These are phyloP conservation scores for Knoxia roxburghii DNA, from an alignment of 257 asterid species.

Conservation along the genomic window DNA sequence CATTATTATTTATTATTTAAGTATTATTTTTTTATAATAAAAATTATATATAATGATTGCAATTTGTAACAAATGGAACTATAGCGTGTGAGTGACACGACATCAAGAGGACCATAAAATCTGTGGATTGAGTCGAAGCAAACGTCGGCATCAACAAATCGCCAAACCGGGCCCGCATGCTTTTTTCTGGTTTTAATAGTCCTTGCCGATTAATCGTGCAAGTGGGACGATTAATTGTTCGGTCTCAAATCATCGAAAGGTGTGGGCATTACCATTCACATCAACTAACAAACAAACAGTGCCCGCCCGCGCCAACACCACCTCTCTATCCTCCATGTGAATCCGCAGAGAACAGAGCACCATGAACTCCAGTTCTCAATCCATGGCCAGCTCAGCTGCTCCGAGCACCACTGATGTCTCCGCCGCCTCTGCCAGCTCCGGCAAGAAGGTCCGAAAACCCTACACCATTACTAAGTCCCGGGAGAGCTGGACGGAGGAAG, in stretches of 20 bases:
- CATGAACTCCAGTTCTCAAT: slow-evolving; percentile 45
- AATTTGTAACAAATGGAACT: too few relatives aligned
- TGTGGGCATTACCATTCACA: not conserved
- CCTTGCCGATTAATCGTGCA: slow-evolving; percentile 16
- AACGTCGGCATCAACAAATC: slow-evolving; percentile 3
- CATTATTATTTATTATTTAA: too few relatives aligned
- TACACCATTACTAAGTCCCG: slow-evolving; percentile 88
- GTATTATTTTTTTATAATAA: too few relatives aligned
- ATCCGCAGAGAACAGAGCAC: not conserved
- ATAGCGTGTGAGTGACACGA: not conserved
- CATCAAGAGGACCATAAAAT: slow-evolving; percentile 10
- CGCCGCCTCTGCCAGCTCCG: slow-evolving; percentile 27
- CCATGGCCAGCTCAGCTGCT: slow-evolving; percentile 21
- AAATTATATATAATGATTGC: too few relatives aligned
- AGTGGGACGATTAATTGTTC: slow-evolving; percentile 27
- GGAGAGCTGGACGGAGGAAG: slow-evolving; percentile 91
- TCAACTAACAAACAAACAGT: slow-evolving; percentile 4
- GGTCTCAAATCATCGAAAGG: slow-evolving; percentile 20
- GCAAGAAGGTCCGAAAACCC: slow-evolving; percentile 72
- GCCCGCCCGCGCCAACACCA: slow-evolving; percentile 21
- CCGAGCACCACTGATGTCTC: slow-evolving; percentile 25
- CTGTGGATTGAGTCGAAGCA: slow-evolving; percentile 7
- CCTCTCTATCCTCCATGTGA: not conserved
- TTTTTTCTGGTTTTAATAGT: not conserved
- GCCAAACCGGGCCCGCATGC: not conserved